A percentile compares a stretch with the other conserved stretches of the same genome.
These are phyloP conservation scores for Multifurca ochricompacta DNA, from an alignment of 768 basidiomycete species.

Conservation along the genomic window DNA sequence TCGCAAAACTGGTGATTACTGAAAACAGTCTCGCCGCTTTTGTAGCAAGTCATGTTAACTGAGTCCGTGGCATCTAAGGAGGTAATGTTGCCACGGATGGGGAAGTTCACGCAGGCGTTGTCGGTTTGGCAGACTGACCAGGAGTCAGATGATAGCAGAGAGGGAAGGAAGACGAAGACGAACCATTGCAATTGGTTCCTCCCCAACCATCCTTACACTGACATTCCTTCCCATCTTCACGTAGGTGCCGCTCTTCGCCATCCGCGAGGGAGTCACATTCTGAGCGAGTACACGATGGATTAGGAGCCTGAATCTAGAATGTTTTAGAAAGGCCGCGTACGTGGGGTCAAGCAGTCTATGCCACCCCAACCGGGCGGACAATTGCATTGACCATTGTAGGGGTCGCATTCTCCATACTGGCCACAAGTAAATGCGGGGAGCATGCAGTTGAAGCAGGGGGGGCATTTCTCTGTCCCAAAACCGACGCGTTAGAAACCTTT, in stretches of 20 bases:
- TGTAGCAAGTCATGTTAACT: constrained; percentile 88
- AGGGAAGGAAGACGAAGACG: constrained; percentile 20
- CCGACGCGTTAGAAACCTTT: background rate
- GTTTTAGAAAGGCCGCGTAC: constrained; percentile 41
- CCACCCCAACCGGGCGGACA: constrained; percentile 98
- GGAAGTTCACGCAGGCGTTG: constrained; percentile 71
- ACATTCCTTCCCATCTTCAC: constrained; percentile 69
- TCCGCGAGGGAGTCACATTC: constrained; percentile 95
- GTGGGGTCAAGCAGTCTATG: constrained; percentile 86
- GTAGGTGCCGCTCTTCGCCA: constrained; percentile 73
- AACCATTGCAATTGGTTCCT: constrained; percentile 97
- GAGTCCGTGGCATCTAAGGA: constrained; percentile 33
- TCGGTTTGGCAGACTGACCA: constrained; percentile 77
- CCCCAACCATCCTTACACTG: constrained; percentile 93
- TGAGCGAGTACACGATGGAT: constrained; percentile 27
- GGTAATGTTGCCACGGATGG: constrained; percentile 42
- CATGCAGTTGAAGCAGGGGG: constrained; percentile 94
- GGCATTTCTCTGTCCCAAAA: constrained; percentile 40
- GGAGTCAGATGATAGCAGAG: background rate
- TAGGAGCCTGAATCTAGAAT: background rate
- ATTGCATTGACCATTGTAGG: constrained; percentile 91
- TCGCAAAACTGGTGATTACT: constrained; percentile 97
- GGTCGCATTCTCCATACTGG: constrained; percentile 85
- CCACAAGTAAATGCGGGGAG: constrained; percentile 88
- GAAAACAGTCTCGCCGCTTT: constrained; percentile 87